Evolutionary conservation across 495 filamentous ascomycete genomes (phyloP).

Genomic region (Bathelium albidoporum): DNA sequence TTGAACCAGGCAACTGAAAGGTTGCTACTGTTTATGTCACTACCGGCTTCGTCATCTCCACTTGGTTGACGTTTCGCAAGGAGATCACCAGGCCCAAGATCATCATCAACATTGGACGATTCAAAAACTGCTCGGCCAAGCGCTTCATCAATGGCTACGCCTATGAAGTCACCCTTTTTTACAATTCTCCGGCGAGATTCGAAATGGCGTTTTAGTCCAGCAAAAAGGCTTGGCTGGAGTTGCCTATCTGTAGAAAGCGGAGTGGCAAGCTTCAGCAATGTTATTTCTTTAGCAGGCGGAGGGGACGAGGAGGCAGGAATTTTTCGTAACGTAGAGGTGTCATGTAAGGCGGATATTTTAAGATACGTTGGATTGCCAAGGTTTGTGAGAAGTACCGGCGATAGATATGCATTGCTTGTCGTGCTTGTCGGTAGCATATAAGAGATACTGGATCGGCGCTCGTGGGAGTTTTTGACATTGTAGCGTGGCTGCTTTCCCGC

Average conservation of each 20-base stretch:
- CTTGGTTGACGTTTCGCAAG: background rate
- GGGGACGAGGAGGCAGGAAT: conserved; percentile 34
- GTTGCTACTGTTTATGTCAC: conserved; percentile 33
- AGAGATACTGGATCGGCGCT: conserved; percentile 45
- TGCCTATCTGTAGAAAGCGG: conserved; percentile 75
- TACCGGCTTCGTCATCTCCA: background rate
- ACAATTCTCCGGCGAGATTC: conserved; percentile 66
- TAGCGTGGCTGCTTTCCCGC: conserved; percentile 40
- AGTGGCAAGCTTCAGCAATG: conserved; percentile 78
- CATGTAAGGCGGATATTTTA: conserved; percentile 22
- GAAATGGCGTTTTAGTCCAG: conserved; percentile 77
- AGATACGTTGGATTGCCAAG: conserved; percentile 33
- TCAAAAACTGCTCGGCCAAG: conserved; percentile 68
- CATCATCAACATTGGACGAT: conserved; percentile 34
- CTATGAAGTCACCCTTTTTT: conserved; percentile 76
- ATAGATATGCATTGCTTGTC: conserved; percentile 61
- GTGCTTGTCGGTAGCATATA: conserved; percentile 28
- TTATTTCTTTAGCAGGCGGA: conserved; percentile 82
- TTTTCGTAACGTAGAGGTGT: conserved; percentile 16
- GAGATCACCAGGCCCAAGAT: conserved; percentile 4
- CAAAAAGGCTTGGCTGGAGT: conserved; percentile 72
- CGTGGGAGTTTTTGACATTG: conserved; percentile 37
- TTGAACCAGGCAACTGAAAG: conserved; percentile 71
- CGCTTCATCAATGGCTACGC: conserved; percentile 71
- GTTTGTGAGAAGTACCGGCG: conserved; percentile 78